Evolutionary conservation across 441 rosid genomes (phyloP), one percentile per base, ranked within the genome.

Genomic region (Omphalea diandra): DNA sequence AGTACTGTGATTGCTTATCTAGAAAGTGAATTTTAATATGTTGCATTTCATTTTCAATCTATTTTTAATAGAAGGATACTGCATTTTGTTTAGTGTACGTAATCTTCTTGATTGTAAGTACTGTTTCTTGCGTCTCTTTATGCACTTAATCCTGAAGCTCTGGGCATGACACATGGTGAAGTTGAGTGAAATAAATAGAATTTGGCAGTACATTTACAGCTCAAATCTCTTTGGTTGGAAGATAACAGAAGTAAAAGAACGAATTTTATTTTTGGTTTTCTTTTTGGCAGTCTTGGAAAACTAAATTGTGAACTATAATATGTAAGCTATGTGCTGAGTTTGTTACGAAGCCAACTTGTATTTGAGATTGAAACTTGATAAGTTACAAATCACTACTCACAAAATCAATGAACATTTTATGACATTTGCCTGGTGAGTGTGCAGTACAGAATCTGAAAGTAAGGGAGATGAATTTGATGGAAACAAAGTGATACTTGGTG

Each of bases 371-470:
- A 41, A 32, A 63, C 6, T 65, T 56, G 36, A 29, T 27, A 54
- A 33, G 29, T 2, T 68, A 33, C 26, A 24, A 26, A 29, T 35
- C 11, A 5, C 18, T 29, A 40, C 7, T 9, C 14, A 22, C 56
- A 49, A 26, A 27, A 29, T 29, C 27, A 47, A 32, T 43, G 14
- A 56, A 63, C 64, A 61, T 52, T 68, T 56, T 41, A 65, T 55
- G 49, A 72, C 15, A 27, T 41, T 67, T 68, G 35, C 61, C 67
- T 40, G n/a, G 31, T 81, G 52, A 65, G 58, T 53, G 2, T 81
- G 82, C 84, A 90, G 95, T 71, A 74, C 65, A 81, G 64, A 64
- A 71, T 66, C 86, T 83, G 83, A 85, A 73, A 75, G 65, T 69
- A 82, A 80, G 68, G 76, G 62, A 67, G 83, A 75, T 74, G 85